Evolutionary conservation across 192 early-diverging fungal genomes (phyloP).

Genomic region (Pecoramyces ruminantium): DNA sequence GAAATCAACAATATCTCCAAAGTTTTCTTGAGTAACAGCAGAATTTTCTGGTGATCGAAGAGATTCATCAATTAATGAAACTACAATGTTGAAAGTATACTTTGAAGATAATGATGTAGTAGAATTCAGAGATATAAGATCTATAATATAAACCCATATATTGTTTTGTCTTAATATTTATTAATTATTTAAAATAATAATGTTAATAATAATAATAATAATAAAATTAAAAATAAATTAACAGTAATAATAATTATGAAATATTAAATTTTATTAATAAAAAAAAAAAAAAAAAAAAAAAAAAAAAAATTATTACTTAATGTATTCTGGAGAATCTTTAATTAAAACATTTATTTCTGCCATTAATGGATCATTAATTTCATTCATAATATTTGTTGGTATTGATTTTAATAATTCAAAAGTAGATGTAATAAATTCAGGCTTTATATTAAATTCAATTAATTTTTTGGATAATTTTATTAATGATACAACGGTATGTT

Average conservation of each 20-base stretch:
- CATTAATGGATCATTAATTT: background rate
- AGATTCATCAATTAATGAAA: conserved; percentile 15
- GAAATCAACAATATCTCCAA: conserved; percentile 56
- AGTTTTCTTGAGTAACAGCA: conserved; percentile 38
- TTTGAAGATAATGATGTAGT: conserved; percentile 40
- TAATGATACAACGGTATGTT: conserved; percentile 60
- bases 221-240: too few relatives aligned
- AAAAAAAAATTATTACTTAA: too few relatives aligned
- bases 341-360: background rate
- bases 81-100: conserved; percentile 44
- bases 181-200: too few relatives aligned
- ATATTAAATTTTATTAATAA: too few relatives aligned
- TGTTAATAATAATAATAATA: too few relatives aligned
- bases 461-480: conserved; percentile 28
- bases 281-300: too few relatives aligned
- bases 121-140: conserved; percentile 29
- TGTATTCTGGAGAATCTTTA: background rate
- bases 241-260: too few relatives aligned
- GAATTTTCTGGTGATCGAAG: conserved; percentile 8
- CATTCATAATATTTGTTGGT: background rate
- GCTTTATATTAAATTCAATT: background rate
- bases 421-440: background rate
- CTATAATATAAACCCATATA: conserved; percentile 31
- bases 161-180: background rate
- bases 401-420: background rate